Evolutionary conservation across 495 filamentous ascomycete species (phyloP), one percentile per base, ranked within the genome.

Genomic region (Xylaria flabelliformis): DNA sequence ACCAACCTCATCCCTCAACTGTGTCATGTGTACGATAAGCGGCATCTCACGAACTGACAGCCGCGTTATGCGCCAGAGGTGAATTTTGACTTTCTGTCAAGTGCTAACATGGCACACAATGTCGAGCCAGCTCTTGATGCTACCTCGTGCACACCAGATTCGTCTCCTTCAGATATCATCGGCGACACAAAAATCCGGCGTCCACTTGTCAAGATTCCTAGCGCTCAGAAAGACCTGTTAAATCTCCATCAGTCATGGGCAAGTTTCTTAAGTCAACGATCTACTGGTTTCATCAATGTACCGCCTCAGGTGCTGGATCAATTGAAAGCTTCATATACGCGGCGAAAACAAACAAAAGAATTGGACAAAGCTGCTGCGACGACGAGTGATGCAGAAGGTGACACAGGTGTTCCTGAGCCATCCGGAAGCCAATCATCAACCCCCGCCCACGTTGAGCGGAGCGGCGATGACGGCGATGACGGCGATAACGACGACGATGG

Each of bases 211-310:
- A 81, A 72, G 42, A 88, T 94, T 58, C 87, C 88, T 7, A 84
- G 80, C 44, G 86, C 89, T 19, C 94, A 97, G 75, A 79, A 81
- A 62, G 74, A 82, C 24, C 77, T 94, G 21, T 77, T 97, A 4
- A 83, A 88, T 19, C 76, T 80, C 3, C 71, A 77, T 19, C 82
- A 88, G 39, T 79, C 83, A 1, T 87, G 85, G 85, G 77, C 73
- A 17, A 44, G 67, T 44, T 53, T 63, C 42, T 71, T 70, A 0
- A 72, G 39, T 19, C 46, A 26, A 39, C 41, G 51, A 13, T 42
- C 76, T 2, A 64, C 64, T 42, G 70, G 71, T 0, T 74, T 80
- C 55, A 69, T 79, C 9, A 84, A 83, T 61, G 76, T 86, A 1
- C 84, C 85, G n/a, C 53, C 75, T 15, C 70, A 80, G 10, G 77